Evolutionary conservation across 345 rosid genomes (phyloP).

Genomic region (Limnanthes douglasii): DNA sequence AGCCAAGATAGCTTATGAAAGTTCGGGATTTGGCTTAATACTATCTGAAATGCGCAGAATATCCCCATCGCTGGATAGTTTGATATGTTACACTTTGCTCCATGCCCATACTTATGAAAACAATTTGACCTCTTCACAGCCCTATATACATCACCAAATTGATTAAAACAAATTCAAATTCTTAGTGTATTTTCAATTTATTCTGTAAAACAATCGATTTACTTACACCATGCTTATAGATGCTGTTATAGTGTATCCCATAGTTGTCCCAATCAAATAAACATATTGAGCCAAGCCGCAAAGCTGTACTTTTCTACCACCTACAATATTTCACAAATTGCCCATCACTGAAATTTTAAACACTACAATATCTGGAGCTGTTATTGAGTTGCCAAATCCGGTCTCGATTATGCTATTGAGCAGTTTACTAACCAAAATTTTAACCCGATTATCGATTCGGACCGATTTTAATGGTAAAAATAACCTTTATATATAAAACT

Average conservation of each 20-base stretch:
- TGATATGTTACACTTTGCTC: slow-evolving; percentile 33
- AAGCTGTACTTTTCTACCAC: slow-evolving; percentile 41
- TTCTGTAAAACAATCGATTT: neutral
- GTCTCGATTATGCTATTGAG: too few relatives aligned
- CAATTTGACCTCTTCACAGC: slow-evolving; percentile 72
- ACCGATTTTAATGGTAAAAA: too few relatives aligned
- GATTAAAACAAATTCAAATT: neutral
- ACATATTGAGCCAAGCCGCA: slow-evolving; percentile 76
- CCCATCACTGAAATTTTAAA: too few relatives aligned
- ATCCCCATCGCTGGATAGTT: slow-evolving; percentile 49
- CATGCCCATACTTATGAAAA: slow-evolving; percentile 56
- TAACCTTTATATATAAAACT: too few relatives aligned
- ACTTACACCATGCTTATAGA: slow-evolving; percentile 94
- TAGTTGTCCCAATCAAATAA: slow-evolving; percentile 47
- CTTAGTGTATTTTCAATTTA: neutral
- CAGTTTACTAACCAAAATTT: too few relatives aligned
- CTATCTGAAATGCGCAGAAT: slow-evolving; percentile 51
- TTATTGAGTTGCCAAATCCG: too few relatives aligned
- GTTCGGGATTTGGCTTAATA: slow-evolving; percentile 76
- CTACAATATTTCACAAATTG: slow-evolving; percentile 11
- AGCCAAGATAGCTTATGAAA: slow-evolving; percentile 87
- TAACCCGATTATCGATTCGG: too few relatives aligned
- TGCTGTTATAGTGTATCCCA: slow-evolving; percentile 89
- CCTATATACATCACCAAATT: slow-evolving; percentile 17
- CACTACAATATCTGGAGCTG: too few relatives aligned